Evolutionary conservation across 352 stramenopile genomes (phyloP).

Genomic region (Pythium phragmitis): DNA sequence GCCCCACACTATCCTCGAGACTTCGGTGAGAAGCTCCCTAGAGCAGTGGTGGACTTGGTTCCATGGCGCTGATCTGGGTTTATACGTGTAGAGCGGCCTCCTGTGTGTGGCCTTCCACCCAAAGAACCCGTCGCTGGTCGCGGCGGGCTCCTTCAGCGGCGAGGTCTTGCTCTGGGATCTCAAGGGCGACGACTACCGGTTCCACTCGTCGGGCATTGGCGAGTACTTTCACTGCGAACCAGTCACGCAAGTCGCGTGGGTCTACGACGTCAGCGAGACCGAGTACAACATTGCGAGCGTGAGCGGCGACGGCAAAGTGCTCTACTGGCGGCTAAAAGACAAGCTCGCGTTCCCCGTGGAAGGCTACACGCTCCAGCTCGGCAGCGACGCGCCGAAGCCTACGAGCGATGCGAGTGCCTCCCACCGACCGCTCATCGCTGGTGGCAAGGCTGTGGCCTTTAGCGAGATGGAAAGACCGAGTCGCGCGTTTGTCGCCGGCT

Average conservation of each 20-base stretch:
- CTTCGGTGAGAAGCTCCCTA: slow-evolving; percentile 37
- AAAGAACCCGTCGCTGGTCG: slow-evolving; percentile 76
- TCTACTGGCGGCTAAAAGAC: slow-evolving; percentile 87
- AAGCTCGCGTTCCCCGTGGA: slow-evolving; percentile 85
- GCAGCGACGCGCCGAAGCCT: background rate
- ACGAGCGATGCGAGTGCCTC: background rate
- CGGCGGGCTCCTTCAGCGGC: slow-evolving; percentile 84
- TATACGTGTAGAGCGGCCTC: slow-evolving; percentile 56
- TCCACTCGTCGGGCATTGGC: slow-evolving; percentile 78
- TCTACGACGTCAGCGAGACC: slow-evolving; percentile 68
- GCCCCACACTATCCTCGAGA: slow-evolving; percentile 73
- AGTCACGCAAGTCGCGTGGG: slow-evolving; percentile 78
- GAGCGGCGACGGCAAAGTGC: slow-evolving; percentile 80
- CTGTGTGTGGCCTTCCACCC: slow-evolving; percentile 89
- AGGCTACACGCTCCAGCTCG: slow-evolving; percentile 75
- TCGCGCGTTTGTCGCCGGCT: slow-evolving; percentile 71
- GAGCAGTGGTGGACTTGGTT: no score
- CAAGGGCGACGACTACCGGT: slow-evolving; percentile 59
- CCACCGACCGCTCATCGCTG: slow-evolving; percentile 35
- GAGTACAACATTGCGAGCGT: slow-evolving; percentile 84
- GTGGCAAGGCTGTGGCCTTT: slow-evolving; percentile 67
- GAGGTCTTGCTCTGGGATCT: slow-evolving; percentile 85
- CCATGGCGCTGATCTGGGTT: no score
- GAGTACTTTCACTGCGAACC: slow-evolving; percentile 89
- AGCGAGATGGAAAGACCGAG: slow-evolving; percentile 66